Conservation (phyloP, 2,329 filamentous ascomycete species). For the Aspergillus unguis region DNA sequence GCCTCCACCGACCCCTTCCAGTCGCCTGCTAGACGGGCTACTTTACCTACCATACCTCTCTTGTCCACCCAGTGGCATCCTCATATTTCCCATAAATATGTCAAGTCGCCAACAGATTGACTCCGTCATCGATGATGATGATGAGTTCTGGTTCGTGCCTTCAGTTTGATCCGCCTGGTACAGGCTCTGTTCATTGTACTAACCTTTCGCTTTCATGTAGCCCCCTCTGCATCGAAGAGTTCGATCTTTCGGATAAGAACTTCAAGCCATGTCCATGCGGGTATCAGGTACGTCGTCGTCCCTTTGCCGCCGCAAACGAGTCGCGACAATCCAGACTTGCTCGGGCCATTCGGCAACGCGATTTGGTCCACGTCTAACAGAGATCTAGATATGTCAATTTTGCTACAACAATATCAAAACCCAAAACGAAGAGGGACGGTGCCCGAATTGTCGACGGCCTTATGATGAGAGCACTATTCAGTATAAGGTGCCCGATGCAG, state of each 20-base stretch:
- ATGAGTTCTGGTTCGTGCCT: slow-evolving; percentile 45
- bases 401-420: slow-evolving; percentile 99
- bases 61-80: slow-evolving; percentile 15
- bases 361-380: slow-evolving; percentile 5
- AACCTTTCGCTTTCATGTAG: slow-evolving; percentile 48
- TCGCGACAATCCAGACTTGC: neutral
- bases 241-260: slow-evolving; percentile 95
- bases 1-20: slow-evolving; percentile 20
- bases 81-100: slow-evolving; percentile 34
- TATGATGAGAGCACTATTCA: slow-evolving; percentile 98
- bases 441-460: slow-evolving; percentile 90
- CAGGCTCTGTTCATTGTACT: slow-evolving; percentile 15
- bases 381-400: slow-evolving; percentile 87
- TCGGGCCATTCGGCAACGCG: neutral
- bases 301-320: neutral
- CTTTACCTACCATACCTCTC: slow-evolving; percentile 13
- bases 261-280: slow-evolving; percentile 96
- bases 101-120: slow-evolving; percentile 46
- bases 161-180: neutral
- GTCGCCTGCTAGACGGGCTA: slow-evolving; percentile 18
- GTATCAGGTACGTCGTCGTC: slow-evolving; percentile 72
- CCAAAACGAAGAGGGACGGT: slow-evolving; percentile 88
- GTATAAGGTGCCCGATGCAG: slow-evolving; percentile 89
- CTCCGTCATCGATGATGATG: slow-evolving; percentile 50
- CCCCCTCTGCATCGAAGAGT: slow-evolving; percentile 97